These are phyloP conservation scores for Delphinella strobiligena DNA, from an alignment of 2,329 filamentous ascomycete species.

Conservation along the genomic window DNA sequence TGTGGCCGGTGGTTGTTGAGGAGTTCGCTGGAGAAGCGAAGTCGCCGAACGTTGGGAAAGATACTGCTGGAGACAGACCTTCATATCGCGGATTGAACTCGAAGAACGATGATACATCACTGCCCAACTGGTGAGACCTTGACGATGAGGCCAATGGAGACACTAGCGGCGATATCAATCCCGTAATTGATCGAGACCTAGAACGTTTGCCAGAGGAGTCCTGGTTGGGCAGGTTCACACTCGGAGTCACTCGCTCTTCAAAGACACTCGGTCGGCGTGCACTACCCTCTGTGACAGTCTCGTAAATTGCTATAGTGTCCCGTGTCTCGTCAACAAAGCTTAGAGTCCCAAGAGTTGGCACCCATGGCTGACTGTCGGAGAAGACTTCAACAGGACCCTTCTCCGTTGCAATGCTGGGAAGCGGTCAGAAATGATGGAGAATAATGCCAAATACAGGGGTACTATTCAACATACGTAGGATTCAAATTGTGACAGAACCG, in stretches of 20 bases:
- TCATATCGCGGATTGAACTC: too few species aligned
- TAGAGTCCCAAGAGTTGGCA: not conserved
- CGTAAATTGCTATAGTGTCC: slow-evolving; percentile 1
- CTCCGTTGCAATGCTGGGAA: not conserved
- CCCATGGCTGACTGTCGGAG: not conserved
- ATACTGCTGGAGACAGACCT: too few species aligned
- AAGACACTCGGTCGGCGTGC: not conserved
- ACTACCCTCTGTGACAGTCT: not conserved
- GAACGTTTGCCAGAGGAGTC: not conserved
- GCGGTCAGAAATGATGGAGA: not conserved
- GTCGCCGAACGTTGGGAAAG: not conserved
- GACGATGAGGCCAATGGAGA: too few species aligned
- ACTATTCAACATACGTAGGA: not conserved
- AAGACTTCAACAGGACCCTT: not conserved
- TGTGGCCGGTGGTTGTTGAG: not conserved
- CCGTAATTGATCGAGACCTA: not conserved
- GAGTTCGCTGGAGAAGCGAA: not conserved
- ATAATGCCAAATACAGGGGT: too few species aligned
- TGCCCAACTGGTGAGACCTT: too few species aligned
- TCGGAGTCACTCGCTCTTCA: not conserved
- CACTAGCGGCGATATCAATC: not conserved
- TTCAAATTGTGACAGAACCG: slow-evolving; percentile 3
- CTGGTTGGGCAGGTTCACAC: not conserved
- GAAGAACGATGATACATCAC: too few species aligned
- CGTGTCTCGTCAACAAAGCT: slow-evolving; percentile 4